Percentiles rank a stretch among this genome's conserved stretches.
Conservation (phyloP, 257 asterid species). For the Cordia subcordata region DNA sequence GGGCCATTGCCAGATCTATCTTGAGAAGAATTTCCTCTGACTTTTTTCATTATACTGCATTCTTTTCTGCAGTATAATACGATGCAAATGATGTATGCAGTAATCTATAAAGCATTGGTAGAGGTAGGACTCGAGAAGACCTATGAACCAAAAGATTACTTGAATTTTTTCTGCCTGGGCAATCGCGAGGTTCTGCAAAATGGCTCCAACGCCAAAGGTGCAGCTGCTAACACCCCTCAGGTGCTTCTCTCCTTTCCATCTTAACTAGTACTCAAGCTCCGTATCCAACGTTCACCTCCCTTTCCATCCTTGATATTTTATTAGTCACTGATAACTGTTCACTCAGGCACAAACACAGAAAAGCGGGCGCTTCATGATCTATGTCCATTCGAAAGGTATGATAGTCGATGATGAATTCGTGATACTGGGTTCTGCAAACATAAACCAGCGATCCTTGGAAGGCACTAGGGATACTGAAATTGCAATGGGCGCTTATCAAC, state of each 20-base stretch:
- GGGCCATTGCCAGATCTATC: background rate
- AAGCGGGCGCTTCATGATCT: constrained; percentile 80
- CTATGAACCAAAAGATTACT: constrained; percentile 77
- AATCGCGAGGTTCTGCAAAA: constrained; percentile 52
- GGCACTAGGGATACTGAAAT: constrained; percentile 93
- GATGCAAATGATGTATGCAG: constrained; percentile 96
- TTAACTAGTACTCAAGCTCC: background rate
- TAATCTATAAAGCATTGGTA: constrained; percentile 73
- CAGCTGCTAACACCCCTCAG: constrained; percentile 43
- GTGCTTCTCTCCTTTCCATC: constrained; percentile 35
- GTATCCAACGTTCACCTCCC: background rate
- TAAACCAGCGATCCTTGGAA: constrained; percentile 87
- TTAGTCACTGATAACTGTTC: background rate
- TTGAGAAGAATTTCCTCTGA: background rate
- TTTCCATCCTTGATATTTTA: constrained; percentile 1
- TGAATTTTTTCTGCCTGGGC: constrained; percentile 93
- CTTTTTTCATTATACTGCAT: background rate
- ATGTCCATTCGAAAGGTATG: constrained; percentile 97
- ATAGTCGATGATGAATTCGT: constrained; percentile 88
- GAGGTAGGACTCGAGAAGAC: constrained; percentile 65
- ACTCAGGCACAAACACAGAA: constrained; percentile 51
- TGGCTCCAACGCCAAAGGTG: constrained; percentile 18
- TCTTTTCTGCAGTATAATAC: constrained; percentile 63
- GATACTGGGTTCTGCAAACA: constrained; percentile 86
- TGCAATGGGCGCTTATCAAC: constrained; percentile 94